These are phyloP conservation scores for Colletotrichum liriopes DNA, from an alignment of 2,329 filamentous ascomycete genomes.

Conservation along the genomic window DNA sequence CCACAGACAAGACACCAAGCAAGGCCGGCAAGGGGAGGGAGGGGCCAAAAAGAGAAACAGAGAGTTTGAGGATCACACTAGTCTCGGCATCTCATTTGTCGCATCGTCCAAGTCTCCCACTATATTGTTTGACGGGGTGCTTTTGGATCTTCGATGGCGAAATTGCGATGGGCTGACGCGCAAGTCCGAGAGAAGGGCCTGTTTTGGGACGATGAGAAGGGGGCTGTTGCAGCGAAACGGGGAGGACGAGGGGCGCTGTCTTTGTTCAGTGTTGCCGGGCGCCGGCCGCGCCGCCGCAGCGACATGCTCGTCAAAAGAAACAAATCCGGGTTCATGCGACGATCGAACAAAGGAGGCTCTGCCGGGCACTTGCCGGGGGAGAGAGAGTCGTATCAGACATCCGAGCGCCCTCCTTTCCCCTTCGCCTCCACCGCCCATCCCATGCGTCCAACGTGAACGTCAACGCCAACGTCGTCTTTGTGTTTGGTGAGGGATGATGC, in stretches of 20 bases:
- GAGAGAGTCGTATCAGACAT: constrained; percentile 14
- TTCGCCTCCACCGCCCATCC: constrained; percentile 9
- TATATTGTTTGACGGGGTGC: background rate
- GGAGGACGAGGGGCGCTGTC: background rate
- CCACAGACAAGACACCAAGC: constrained; percentile 9
- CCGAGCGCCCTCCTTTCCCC: constrained; percentile 21
- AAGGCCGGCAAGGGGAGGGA: background rate
- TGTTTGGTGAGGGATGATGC: constrained; percentile 12
- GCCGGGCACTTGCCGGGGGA: constrained; percentile 1
- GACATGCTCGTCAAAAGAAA: constrained; percentile 10
- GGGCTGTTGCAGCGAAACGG: background rate
- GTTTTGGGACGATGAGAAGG: background rate
- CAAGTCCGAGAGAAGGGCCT: background rate
- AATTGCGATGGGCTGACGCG: constrained; percentile 35
- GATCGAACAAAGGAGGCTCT: constrained; percentile 37
- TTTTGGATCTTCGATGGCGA: constrained; percentile 33
- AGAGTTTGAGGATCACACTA: constrained; percentile 7
- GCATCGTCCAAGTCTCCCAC: background rate
- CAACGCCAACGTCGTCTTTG: background rate
- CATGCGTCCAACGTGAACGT: background rate
- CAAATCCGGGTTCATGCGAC: constrained; percentile 12
- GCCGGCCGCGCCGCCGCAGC: background rate
- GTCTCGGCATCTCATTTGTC: constrained; percentile 7
- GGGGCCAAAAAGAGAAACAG: background rate
- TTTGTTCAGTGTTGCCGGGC: background rate